Base-by-base conservation (phyloP, 2,329 filamentous ascomycete genomes). In the Lizonia empirigonia region DNA sequence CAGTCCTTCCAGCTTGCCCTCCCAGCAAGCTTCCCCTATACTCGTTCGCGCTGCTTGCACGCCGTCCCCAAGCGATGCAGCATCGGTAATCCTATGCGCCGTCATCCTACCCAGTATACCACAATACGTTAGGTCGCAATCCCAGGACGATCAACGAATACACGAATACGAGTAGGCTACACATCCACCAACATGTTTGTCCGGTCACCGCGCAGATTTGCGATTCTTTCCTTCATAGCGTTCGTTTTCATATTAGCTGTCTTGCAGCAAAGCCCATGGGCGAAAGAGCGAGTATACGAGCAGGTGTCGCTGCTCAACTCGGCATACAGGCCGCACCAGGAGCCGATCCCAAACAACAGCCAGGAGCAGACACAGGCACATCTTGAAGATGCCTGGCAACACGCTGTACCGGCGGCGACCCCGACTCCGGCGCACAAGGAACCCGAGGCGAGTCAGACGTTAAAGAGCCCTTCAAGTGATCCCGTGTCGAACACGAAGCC, bases 131-230 rank as follows among this genome's bases (percentile, higher is more conserved):
- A 60, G 59, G 48, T 34, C 39, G 45, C 34, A 55, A 45, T 23
- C 35, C 50, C 56, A 59, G 45, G 37, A 47, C 49, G 22, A 41
- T 51, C 40, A 16, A 30, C 48, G 48, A 46, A 13, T 52, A 42
- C 55, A 58, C 56, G 53, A 60, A 60, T 62, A 66, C 58, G 59
- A 62, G 46, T 49, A 49, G 50, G 33, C 50, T 37, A 50, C 56
- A 58, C 49, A 52, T 33, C 20, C 44, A 7, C 20, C 45, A 57
- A 36, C 20, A 73, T 73, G 70, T 60, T 72, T 38, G 51, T 71
- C 44, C 64, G 68, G 35, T 72, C 73, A 49, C 71, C 73, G 7
- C 69, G 72, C 58, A 71, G 68, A 58, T 67, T 76, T 55, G 63
- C 62, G 26, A 56, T 76, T 45, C 55, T 76, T 46, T 67, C 65